Evolutionary conservation across 768 basidiomycete genomes (phyloP).

Genomic region (Russula griseocarnosa): DNA sequence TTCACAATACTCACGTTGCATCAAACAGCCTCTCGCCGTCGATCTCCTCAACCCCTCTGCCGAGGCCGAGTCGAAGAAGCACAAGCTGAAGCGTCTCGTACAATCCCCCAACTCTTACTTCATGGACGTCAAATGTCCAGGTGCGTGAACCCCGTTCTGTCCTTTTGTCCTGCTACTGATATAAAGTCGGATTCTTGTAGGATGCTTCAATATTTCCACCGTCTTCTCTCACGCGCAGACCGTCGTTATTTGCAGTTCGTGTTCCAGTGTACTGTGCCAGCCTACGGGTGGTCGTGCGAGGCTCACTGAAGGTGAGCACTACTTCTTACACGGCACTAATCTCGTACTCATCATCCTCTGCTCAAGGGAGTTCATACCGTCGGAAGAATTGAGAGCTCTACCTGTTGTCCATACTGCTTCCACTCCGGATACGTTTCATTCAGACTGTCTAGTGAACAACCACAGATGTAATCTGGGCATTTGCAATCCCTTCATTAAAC

Average conservation of each 20-base stretch:
- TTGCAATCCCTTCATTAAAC: not conserved
- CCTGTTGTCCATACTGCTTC: constrained; percentile 29
- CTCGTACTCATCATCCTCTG: constrained; percentile 23
- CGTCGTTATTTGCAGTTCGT: constrained; percentile 89
- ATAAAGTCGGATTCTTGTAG: constrained; percentile 38
- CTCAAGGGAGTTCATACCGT: constrained; percentile 91
- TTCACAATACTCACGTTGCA: not conserved
- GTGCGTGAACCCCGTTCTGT: constrained; percentile 43
- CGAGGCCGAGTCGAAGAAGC: constrained; percentile 80
- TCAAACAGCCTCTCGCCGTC: constrained; percentile 80
- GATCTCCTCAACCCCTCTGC: constrained; percentile 96
- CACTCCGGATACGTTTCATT: constrained; percentile 47
- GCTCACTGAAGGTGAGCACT: constrained; percentile 86
- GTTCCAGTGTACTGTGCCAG: constrained; percentile 93
- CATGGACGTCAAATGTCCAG: constrained; percentile 99
- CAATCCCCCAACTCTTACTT: constrained; percentile 99
- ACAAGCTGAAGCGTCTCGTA: constrained; percentile 99
- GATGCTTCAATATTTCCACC: constrained; percentile 92
- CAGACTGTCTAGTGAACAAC: constrained; percentile 45
- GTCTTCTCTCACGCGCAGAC: constrained; percentile 99
- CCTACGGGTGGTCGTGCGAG: constrained; percentile 98
- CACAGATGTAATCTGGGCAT: not conserved
- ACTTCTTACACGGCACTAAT: constrained; percentile 9
- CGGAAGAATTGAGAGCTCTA: constrained; percentile 70
- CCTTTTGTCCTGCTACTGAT: constrained; percentile 11